These are phyloP conservation scores for Ceratocystis alfenasii DNA, from an alignment of 2,329 filamentous ascomycete species.

Conservation along the genomic window DNA sequence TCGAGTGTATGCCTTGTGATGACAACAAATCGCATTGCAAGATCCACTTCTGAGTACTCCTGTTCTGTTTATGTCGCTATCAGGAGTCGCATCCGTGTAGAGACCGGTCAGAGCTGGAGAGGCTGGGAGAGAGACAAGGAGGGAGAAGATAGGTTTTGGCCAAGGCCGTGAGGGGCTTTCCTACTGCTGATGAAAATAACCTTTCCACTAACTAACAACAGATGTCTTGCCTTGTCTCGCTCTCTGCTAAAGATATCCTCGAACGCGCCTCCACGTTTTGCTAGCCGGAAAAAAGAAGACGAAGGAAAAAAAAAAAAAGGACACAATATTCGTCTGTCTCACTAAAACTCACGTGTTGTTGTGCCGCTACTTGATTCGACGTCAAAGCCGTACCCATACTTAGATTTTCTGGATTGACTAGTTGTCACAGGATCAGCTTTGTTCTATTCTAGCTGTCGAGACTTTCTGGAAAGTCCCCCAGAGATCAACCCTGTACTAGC, in stretches of 20 bases:
- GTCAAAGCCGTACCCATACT: slow-evolving; percentile 6
- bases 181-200: neutral
- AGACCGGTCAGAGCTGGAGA: too few species aligned
- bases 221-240: neutral
- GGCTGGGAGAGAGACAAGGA: too few species aligned
- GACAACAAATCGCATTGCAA: too few species aligned
- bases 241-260: slow-evolving; percentile 7
- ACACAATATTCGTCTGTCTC: neutral
- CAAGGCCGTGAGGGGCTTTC: too few species aligned
- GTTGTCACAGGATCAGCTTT: slow-evolving; percentile 6
- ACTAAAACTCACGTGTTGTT: neutral
- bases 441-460: slow-evolving; percentile 5
- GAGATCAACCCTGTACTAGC: neutral
- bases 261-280: neutral
- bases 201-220: neutral
- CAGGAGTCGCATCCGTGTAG: too few species aligned
- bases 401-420: neutral
- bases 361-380: neutral
- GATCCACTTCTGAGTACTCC: too few species aligned
- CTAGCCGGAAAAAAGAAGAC: neutral
- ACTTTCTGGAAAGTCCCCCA: neutral
- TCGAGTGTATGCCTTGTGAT: too few species aligned
- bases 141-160: too few species aligned
- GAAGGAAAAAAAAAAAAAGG: too few species aligned
- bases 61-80: too few species aligned